A percentile compares a stretch with the other conserved stretches of the same genome.
phyloP scores from a whole-genome alignment of 106 monocot species.

The Phalaenopsis equestris region DNA sequence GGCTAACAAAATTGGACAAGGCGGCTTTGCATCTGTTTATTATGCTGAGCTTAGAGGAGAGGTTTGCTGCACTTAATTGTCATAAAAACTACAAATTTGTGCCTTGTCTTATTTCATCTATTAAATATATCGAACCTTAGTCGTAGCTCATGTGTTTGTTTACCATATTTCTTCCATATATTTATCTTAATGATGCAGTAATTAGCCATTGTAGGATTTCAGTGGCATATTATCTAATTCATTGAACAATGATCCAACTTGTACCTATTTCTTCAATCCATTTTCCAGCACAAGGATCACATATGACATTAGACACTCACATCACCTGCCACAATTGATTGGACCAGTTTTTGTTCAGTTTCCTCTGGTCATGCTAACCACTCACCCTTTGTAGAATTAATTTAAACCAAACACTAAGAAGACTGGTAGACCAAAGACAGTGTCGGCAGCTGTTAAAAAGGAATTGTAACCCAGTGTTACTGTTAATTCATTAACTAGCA shows the following conservation, averaged over 20 bases:
- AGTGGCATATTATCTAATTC: not conserved
- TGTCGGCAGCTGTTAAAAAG: not conserved
- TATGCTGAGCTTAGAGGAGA: conserved; percentile 95
- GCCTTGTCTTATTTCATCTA: not conserved
- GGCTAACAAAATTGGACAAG: conserved; percentile 76
- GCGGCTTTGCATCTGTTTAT: conserved; percentile 83
- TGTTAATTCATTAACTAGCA: not conserved
- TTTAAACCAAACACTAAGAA: not conserved
- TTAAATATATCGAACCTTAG: not conserved
- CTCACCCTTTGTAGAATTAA: not conserved
- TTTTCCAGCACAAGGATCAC: not conserved
- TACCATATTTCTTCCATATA: not conserved
- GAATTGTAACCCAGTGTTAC: not conserved
- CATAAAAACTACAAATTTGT: conserved; percentile 1
- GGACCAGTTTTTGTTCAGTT: not conserved
- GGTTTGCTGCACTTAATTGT: conserved; percentile 24
- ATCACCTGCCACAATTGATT: not conserved
- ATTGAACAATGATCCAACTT: not conserved
- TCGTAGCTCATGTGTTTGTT: not conserved
- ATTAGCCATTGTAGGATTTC: not conserved
- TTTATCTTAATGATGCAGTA: not conserved
- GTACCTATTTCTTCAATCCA: not conserved
- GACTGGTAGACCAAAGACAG: not conserved
- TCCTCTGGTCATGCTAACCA: not conserved
- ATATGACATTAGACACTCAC: not conserved